Evolutionary conservation across 768 basidiomycete species (phyloP).

Genomic region (Paxillus rubicundulus): DNA sequence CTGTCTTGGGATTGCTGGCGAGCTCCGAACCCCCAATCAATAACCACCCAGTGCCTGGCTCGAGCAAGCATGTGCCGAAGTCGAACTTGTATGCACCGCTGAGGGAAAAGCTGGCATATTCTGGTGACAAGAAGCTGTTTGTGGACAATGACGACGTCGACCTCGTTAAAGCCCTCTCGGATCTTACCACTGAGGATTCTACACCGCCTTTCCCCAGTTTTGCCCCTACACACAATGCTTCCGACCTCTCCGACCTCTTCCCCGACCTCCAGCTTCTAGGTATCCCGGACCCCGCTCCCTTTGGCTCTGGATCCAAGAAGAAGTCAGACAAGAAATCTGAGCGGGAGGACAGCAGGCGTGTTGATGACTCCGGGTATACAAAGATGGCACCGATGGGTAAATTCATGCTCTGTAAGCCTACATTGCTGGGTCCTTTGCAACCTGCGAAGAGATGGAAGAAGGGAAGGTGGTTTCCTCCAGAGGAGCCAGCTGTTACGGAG

Average conservation of each 20-base stretch:
- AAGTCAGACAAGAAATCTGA: conserved; percentile 56
- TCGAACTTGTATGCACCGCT: conserved; percentile 51
- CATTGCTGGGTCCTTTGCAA: conserved; percentile 79
- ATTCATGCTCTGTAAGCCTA: conserved; percentile 81
- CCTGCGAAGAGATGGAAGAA: conserved; percentile 74
- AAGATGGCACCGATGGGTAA: conserved; percentile 72
- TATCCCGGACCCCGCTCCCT: conserved; percentile 45
- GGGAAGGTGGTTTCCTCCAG: conserved; percentile 61
- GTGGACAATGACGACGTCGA: conserved; percentile 51
- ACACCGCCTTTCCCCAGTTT: conserved; percentile 13
- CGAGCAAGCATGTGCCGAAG: conserved; percentile 42
- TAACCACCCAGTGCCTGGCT: conserved; percentile 5
- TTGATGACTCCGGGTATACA: conserved; percentile 76
- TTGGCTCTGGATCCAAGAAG: conserved; percentile 42
- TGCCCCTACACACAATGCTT: conserved; percentile 29
- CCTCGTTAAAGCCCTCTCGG: conserved; percentile 48
- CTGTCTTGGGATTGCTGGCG: conserved; percentile 43
- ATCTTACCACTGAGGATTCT: conserved; percentile 33
- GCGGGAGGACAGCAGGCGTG: conserved; percentile 67
- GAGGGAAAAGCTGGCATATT: conserved; percentile 54
- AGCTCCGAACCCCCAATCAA: conserved; percentile 37
- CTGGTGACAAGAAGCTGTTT: conserved; percentile 46
- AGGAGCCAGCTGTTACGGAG: conserved; percentile 48
- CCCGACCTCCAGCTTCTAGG: conserved; percentile 73
- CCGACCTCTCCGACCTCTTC: conserved; percentile 69